phyloP scores from a whole-genome alignment of 2,329 filamentous ascomycete genomes.

The Monosporascus sp. region DNA sequence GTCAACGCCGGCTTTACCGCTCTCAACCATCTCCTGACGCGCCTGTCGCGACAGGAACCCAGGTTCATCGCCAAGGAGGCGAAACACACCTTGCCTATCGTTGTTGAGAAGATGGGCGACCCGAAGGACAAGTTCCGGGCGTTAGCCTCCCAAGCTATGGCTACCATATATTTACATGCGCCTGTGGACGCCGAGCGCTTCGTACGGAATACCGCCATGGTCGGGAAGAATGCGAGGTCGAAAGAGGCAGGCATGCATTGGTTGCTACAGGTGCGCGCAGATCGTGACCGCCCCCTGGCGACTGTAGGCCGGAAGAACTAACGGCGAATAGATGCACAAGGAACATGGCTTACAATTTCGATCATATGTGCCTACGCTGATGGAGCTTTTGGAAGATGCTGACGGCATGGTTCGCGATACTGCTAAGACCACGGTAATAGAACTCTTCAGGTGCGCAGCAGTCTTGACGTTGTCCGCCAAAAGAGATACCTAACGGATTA shows the following conservation, averaged over 20 bases:
- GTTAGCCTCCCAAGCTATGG: slow-evolving; percentile 69
- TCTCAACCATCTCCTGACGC: slow-evolving; percentile 80
- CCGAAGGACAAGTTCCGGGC: slow-evolving; percentile 78
- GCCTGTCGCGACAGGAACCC: slow-evolving; percentile 79
- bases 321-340: slow-evolving; percentile 65
- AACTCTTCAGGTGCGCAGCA: slow-evolving; percentile 67
- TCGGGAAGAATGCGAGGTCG: slow-evolving; percentile 74
- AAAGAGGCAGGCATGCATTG: slow-evolving; percentile 84
- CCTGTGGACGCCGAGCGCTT: slow-evolving; percentile 72
- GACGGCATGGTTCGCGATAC: slow-evolving; percentile 82
- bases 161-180: slow-evolving; percentile 68
- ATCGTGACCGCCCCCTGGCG: slow-evolving; percentile 13
- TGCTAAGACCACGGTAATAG: slow-evolving; percentile 78
- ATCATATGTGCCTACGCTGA: slow-evolving; percentile 73
- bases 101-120: slow-evolving; percentile 84
- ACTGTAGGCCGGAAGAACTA: slow-evolving; percentile 16
- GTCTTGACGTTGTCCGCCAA: background rate
- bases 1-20: slow-evolving; percentile 82
- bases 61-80: slow-evolving; percentile 67
- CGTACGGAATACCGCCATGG: slow-evolving; percentile 73
- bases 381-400: slow-evolving; percentile 84
- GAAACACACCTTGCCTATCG: slow-evolving; percentile 64
- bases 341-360: slow-evolving; percentile 77
- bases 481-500: background rate
- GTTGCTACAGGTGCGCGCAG: slow-evolving; percentile 62